Percentiles rank a stretch among this genome's conserved stretches.
These are phyloP conservation scores for Volvox africanus DNA, from an alignment of 139 green algal genomes.

Conservation along the genomic window DNA sequence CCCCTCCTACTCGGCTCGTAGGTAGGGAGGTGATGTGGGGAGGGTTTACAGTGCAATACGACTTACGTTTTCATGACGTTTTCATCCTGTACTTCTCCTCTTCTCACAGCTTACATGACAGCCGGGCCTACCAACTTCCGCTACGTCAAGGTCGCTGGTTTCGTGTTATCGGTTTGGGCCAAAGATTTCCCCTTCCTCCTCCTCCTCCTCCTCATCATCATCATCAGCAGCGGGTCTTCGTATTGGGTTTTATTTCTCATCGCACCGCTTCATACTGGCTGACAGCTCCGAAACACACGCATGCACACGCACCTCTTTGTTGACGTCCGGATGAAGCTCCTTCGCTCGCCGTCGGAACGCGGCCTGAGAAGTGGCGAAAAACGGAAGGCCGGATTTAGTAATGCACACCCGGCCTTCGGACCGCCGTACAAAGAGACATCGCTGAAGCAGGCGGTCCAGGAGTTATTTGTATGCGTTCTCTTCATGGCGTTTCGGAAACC, in stretches of 20 bases:
- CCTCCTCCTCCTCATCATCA: neutral
- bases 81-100: too few species aligned
- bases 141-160: neutral
- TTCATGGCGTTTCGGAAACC: too few species aligned
- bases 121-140: neutral
- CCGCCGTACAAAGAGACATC: neutral
- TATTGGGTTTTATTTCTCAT: too few species aligned
- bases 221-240: too few species aligned
- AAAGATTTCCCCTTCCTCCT: neutral
- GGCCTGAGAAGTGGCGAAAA: neutral
- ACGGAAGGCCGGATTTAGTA: too few species aligned
- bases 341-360: constrained; percentile 69
- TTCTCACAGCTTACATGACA: too few species aligned
- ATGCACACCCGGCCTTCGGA: too few species aligned
- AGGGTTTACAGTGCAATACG: neutral
- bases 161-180: neutral
- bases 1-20: constrained; percentile 4
- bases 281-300: too few species aligned
- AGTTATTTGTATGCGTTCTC: neutral
- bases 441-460: neutral
- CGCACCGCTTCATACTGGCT: too few species aligned
- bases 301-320: constrained; percentile 40
- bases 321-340: constrained; percentile 73
- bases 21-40: neutral
- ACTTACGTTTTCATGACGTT: too few species aligned